Base-by-base conservation (phyloP, 2,329 filamentous ascomycete genomes). In the Aspergillus texensis region DNA sequence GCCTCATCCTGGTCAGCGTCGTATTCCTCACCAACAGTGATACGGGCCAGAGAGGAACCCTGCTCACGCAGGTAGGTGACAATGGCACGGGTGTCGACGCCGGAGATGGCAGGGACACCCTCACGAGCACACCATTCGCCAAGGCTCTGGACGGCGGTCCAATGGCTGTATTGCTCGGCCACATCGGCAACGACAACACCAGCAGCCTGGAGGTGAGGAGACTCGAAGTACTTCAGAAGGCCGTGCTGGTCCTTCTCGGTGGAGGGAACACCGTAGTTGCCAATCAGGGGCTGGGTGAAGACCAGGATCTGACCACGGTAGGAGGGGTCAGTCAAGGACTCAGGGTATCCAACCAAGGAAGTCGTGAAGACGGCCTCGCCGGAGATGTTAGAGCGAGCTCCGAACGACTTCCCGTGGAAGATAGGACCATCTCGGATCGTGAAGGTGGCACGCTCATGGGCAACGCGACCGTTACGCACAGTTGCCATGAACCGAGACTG, bases 341-440 rank as follows among this genome's bases (percentile, higher is more conserved):
- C 95, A 71, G 95, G 95, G 80, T 99, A 99, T 74, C 95, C 95
- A 64, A 99, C 95, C 61, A 98, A 89, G 28, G 94, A 97, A 65
- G 95, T 98, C 67, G 95, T 98, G 85, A 99, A 99, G 78, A 98
- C 95, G 53, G 95, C 95, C 84, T 99, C 95, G 72, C 95, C 95
- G 67, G 94, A 97, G 77, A 98, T 92, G 85, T 97, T 99, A 79
- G 91, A 88, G 80, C 96, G 95, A 76, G 95, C 95, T 74, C 95
- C 95, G 74, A 98, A 99, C 64, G 94, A 96, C 78, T 92, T 97
- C 77, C 95, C 95, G 73, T 93, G 92, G 84, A 97, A 98, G 76
- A 98, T 90, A 52, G 95, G 95, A 66, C 95, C 95, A 83, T 97
- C 93, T 82, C 91, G 91, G 79, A 99, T 96, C 68, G 94, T 98